Evolutionary conservation across 2,329 filamentous ascomycete genomes (phyloP).

Genomic region (Aspergillus ustus): DNA sequence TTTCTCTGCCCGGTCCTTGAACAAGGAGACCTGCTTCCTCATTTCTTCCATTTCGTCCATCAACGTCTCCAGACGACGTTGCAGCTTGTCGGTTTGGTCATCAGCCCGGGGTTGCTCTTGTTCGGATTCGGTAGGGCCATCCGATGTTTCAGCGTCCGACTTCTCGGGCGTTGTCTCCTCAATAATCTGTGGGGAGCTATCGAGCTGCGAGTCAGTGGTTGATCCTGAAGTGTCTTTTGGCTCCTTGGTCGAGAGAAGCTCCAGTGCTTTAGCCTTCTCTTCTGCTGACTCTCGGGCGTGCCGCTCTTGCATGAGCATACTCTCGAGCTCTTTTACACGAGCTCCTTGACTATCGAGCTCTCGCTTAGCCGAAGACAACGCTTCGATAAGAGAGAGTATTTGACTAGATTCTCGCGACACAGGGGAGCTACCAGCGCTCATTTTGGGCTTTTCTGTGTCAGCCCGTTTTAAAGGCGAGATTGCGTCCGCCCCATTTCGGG

Average conservation of each 20-base stretch:
- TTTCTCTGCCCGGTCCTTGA: conserved; percentile 75
- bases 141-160: conserved; percentile 12
- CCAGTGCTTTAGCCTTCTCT: conserved; percentile 73
- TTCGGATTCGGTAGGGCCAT: conserved; percentile 36
- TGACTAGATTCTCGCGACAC: conserved; percentile 67
- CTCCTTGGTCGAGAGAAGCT: conserved; percentile 59
- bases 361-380: conserved; percentile 79
- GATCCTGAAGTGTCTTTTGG: conserved; percentile 22
- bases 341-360: conserved; percentile 84
- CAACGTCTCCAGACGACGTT: conserved; percentile 76
- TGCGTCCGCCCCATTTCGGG: conserved; percentile 51
- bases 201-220: conserved; percentile 6
- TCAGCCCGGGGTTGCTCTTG: conserved; percentile 33
- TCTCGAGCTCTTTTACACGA: conserved; percentile 80
- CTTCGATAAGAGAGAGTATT: conserved; percentile 82
- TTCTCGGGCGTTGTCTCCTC: conserved; percentile 20
- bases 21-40: conserved; percentile 77
- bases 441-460: conserved; percentile 75
- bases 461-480: conserved; percentile 69
- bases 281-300: conserved; percentile 83
- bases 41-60: conserved; percentile 79
- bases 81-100: conserved; percentile 55
- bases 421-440: conserved; percentile 47
- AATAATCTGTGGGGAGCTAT: neutral
- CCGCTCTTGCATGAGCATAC: conserved; percentile 76